Evolutionary conservation across 345 rosid genomes (phyloP).

Genomic region (Linum lewisii): DNA sequence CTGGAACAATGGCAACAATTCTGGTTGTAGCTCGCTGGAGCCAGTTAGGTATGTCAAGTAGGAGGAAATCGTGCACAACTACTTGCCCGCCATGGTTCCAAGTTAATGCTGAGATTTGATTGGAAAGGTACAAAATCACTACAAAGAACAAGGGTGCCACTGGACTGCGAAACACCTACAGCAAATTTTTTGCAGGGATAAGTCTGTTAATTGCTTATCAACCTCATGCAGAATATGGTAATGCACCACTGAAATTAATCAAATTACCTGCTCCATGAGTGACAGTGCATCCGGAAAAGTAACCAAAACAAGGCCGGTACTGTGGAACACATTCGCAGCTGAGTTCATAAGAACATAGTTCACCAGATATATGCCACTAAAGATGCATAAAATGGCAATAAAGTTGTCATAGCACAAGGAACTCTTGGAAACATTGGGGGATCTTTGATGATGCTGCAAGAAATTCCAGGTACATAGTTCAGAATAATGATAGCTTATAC

Average conservation of each 20-base stretch:
- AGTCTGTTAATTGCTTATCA: conserved; percentile 12
- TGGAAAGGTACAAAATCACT: conserved; percentile 52
- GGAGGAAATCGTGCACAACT: conserved; percentile 62
- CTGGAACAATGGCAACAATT: conserved; percentile 72
- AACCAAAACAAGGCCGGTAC: conserved; percentile 59
- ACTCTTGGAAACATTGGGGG: conserved; percentile 38
- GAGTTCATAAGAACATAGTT: conserved; percentile 70
- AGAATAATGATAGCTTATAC: background rate
- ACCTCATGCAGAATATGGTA: background rate
- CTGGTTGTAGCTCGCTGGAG: conserved; percentile 81
- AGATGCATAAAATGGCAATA: conserved; percentile 56
- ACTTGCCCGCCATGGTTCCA: conserved; percentile 81
- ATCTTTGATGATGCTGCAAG: conserved; percentile 48
- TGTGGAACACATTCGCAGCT: conserved; percentile 73
- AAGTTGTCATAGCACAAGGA: conserved; percentile 63
- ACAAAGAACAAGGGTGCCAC: conserved; percentile 45
- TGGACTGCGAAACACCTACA: conserved; percentile 66
- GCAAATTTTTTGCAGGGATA: conserved; percentile 5
- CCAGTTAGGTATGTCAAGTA: conserved; percentile 84
- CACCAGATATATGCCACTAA: conserved; percentile 63
- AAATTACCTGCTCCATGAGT: conserved; percentile 73
- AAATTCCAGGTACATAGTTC: background rate
- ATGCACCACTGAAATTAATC: conserved; percentile 5
- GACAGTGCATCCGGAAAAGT: conserved; percentile 90
- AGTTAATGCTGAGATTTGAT: conserved; percentile 64